Evolutionary conservation across 208 protist species (phyloP), one percentile per base, ranked within the genome.

Genomic region (Trypanosoma rangeli): DNA sequence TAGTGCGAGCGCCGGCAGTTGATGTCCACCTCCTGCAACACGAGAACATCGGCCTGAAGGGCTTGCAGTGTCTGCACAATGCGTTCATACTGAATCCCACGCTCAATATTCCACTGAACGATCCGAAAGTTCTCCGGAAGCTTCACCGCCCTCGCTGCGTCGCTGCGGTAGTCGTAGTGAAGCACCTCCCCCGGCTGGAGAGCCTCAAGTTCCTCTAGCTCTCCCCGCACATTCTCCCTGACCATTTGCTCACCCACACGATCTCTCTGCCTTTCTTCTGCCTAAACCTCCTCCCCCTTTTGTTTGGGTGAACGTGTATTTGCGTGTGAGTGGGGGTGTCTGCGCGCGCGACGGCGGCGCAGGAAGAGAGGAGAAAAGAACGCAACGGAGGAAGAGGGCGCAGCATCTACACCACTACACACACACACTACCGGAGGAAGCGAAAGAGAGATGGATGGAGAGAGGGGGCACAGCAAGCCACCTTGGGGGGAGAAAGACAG

Each of bases 21-120:
- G 42, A 93, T 81, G 68, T 95, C 90, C 15, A 95, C 64, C 61
- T 95, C 87, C 60, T 95, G 87, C n/a, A 95, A 62, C 13, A 88
- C 35, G n/a, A 92, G 49, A 35, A 94, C 82, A 71, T 94, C 87
- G 4, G 87, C 85, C 22, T 81, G 69, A 16, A 84, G 66, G 9
- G 75, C 74, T 15, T 63, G 64, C 16, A 94, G 68, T 20, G 78
- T 74, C 8, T 60, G 59, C 31, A 93, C 74, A 62, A 96, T 91
- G 57, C 73, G 66, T 5, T 84, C 74, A 31, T 89, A 74, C 65
- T 89, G 66, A 20, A 76, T 50, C 18, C 86, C 88, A 5, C 91
- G 83, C 80, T 94, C 91, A 49, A 96, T 92, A 75, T 94, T 96
- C 86, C 91, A 96, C 67, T 93, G 82, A 46, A 90, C 75, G 15